Evolutionary conservation across 805 yeast species (phyloP).

Genomic region (Cyberlindnera misumaiensis): DNA sequence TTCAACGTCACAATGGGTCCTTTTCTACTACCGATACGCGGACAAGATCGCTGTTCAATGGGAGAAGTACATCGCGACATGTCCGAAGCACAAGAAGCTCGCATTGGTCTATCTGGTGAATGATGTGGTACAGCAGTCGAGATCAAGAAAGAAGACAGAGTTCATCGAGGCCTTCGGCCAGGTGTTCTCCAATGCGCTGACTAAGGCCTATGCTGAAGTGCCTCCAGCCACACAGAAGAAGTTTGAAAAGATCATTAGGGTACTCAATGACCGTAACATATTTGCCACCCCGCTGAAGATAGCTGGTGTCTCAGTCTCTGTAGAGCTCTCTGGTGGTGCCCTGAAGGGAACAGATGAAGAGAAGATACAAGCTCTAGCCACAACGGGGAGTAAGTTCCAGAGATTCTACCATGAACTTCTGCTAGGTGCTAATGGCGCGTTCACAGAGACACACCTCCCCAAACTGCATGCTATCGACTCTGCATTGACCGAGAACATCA

Average conservation of each 20-base stretch:
- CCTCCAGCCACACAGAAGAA: slow-evolving; percentile 24
- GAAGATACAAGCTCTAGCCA: slow-evolving; percentile 6
- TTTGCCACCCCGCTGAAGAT: slow-evolving; percentile 23
- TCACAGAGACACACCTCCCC: slow-evolving; percentile 7
- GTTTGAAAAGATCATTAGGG: slow-evolving; percentile 43
- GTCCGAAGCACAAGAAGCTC: slow-evolving; percentile 38
- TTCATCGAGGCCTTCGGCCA: slow-evolving; percentile 51
- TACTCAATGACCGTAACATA: slow-evolving; percentile 51
- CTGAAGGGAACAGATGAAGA: slow-evolving; percentile 7
- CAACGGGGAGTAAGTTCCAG: slow-evolving; percentile 13
- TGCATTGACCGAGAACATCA: slow-evolving; percentile 11
- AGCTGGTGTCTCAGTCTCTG: slow-evolving; percentile 1
- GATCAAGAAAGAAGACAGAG: slow-evolving; percentile 52
- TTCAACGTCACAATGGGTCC: slow-evolving; percentile 65
- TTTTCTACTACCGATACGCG: slow-evolving; percentile 60
- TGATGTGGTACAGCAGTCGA: slow-evolving; percentile 76
- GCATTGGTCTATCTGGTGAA: slow-evolving; percentile 66
- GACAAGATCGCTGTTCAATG: slow-evolving; percentile 45
- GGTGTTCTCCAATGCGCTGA: slow-evolving; percentile 38
- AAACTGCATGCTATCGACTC: slow-evolving; percentile 5
- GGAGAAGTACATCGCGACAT: slow-evolving; percentile 32
- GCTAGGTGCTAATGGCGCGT: slow-evolving; percentile 13
- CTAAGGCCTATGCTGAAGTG: slow-evolving; percentile 17
- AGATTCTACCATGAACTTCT: slow-evolving; percentile 18
- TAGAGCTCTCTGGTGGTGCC: background rate